Conservation (phyloP, 75 land plant genomes). For the Picea glauca region DNA sequence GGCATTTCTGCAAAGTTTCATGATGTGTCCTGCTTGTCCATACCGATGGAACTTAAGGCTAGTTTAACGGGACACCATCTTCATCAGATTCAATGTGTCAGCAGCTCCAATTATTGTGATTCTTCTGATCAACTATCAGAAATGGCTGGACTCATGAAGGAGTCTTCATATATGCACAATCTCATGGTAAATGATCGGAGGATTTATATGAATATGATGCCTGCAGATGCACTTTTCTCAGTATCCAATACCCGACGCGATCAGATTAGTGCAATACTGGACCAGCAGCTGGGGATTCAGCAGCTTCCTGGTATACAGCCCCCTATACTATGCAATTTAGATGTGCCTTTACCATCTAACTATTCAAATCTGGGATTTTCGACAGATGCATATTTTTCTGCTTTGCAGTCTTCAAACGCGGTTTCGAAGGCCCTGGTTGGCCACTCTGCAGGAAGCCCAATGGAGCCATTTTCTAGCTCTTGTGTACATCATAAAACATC, state of each 20-base stretch:
- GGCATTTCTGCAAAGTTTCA: not conserved
- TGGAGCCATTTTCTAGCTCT: not conserved
- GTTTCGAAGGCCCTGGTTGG: not conserved
- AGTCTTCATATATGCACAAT: too few relatives aligned
- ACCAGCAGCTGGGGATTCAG: not conserved
- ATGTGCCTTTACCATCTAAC: not conserved
- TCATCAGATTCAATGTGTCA: not conserved
- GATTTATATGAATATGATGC: not conserved
- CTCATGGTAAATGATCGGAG: not conserved
- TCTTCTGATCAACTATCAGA: not conserved
- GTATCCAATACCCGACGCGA: not conserved
- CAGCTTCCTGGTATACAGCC: not conserved
- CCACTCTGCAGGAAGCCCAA: not conserved
- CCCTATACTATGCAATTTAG: not conserved
- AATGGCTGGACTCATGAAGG: not conserved
- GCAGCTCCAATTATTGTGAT: not conserved
- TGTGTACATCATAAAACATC: too few relatives aligned
- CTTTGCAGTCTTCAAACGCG: not conserved
- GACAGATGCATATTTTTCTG: not conserved
- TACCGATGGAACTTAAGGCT: not conserved
- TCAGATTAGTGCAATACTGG: not conserved
- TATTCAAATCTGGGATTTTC: not conserved
- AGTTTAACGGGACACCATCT: not conserved
- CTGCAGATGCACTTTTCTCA: not conserved
- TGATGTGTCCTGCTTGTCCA: constrained; percentile 7